Evolutionary conservation across 2,329 filamentous ascomycete genomes (phyloP).

Genomic region (Cytospora piceae): DNA sequence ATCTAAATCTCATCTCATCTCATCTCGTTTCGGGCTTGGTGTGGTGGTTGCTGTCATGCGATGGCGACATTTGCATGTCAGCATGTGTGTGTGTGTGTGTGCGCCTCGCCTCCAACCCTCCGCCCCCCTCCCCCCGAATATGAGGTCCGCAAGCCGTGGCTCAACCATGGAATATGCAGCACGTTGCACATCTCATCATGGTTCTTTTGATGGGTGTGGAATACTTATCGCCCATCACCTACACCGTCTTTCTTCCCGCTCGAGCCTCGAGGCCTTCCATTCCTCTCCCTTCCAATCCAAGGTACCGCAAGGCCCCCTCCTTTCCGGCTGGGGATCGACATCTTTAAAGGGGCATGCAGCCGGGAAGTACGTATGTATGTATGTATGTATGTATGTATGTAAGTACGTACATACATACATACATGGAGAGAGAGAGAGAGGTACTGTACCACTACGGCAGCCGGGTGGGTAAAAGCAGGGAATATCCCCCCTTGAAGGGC

Average conservation of each 20-base stretch:
- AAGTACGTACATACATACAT: background rate
- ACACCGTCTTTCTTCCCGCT: background rate
- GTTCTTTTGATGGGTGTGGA: background rate
- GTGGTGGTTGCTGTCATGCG: slow-evolving; percentile 3
- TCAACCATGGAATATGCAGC: too few relatives aligned
- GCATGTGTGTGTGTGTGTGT: background rate
- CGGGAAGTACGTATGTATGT: background rate
- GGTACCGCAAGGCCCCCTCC: background rate
- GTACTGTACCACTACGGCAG: too few relatives aligned
- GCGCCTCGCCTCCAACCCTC: too few relatives aligned
- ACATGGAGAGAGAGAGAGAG: too few relatives aligned
- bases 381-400: background rate
- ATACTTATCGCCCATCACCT: background rate
- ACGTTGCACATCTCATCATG: too few relatives aligned
- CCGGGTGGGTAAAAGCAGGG: too few relatives aligned
- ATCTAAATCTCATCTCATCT: slow-evolving; percentile 28
- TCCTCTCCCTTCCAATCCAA: background rate
- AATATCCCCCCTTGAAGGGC: background rate
- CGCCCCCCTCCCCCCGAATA: too few relatives aligned
- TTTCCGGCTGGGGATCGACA: slow-evolving; percentile 17
- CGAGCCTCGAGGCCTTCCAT: background rate
- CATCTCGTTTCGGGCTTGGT: slow-evolving; percentile 20
- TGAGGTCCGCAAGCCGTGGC: too few relatives aligned
- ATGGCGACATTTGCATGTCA: background rate
- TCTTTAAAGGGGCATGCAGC: slow-evolving; percentile 12